These are phyloP conservation scores for Cercospora sp. DNA, from an alignment of 2,329 filamentous ascomycete genomes.

Conservation along the genomic window DNA sequence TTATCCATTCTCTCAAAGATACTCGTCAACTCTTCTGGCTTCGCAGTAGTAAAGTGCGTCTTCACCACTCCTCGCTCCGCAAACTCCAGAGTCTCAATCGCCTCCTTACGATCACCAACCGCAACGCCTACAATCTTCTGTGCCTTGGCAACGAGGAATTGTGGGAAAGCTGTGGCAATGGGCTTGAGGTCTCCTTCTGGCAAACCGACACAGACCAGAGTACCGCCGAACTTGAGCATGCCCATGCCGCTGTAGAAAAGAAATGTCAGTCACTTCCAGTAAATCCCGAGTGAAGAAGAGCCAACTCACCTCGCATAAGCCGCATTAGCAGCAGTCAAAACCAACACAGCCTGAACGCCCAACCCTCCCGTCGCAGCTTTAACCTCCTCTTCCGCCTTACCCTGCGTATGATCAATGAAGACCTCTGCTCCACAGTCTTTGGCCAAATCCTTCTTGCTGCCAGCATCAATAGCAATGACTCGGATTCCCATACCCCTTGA, in stretches of 20 bases:
- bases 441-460: constrained; percentile 62
- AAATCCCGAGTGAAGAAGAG: no score
- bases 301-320: constrained; percentile 46
- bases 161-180: constrained; percentile 45
- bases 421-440: constrained; percentile 63
- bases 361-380: constrained; percentile 57
- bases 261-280: constrained; percentile 8
- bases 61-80: constrained; percentile 49
- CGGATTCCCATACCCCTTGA: constrained; percentile 61
- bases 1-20: constrained; percentile 51
- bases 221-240: constrained; percentile 44
- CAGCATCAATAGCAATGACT: constrained; percentile 66
- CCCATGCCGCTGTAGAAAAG: constrained; percentile 34
- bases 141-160: constrained; percentile 45
- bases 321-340: constrained; percentile 52
- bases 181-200: constrained; percentile 51
- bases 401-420: constrained; percentile 63
- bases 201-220: constrained; percentile 49
- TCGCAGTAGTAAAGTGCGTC: constrained; percentile 49
- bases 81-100: constrained; percentile 52
- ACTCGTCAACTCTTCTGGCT: constrained; percentile 50
- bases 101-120: constrained; percentile 50
- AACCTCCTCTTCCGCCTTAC: constrained; percentile 56
- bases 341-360: constrained; percentile 62
- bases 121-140: constrained; percentile 48